Evolutionary conservation across 2,329 filamentous ascomycete genomes (phyloP), one percentile per base, ranked within the genome.

Genomic region (Pseudogymnoascus sp.): DNA sequence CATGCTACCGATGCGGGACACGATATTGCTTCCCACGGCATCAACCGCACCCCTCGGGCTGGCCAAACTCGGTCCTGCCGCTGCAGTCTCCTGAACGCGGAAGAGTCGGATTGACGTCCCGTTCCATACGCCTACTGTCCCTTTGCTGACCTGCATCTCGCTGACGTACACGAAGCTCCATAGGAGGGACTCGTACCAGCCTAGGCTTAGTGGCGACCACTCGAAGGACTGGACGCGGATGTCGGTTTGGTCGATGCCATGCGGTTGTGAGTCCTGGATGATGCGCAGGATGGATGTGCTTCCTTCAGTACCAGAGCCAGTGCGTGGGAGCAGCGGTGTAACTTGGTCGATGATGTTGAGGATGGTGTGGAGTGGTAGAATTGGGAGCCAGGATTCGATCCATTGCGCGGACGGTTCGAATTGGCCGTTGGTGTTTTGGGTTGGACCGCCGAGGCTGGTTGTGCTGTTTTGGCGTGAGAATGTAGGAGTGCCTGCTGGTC

Each of bases 361-460:
- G 58, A 91, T 87, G 0, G 92, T 96, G 75, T 97, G 93, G 1
- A 97, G 82, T 1, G 93, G 92, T 31, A 97, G 80, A 70, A 96
- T 90, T 0, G 91, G 89, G n/a, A 97, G 84, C 93, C 93, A 97
- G 62, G 85, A 89, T 69, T 97, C 92, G 67, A 97, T 90, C 93
- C 95, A 97, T 62, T 86, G 80, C 5, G 88, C 78, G 4, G 91
- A 90, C 3, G 93, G 91, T 66, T 88, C 87, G 71, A 97, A 97
- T 11, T 87, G 83, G 63, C 81, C 84, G 25, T 40, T 60, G 21
- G 21, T 18, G 25, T 28, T 41, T 40, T 41, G 35, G 9, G 35
- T 31, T 18, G 21, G 31, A 4, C 55, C 58, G 21, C 58, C 33
- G 37, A 97, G 80, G 70, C 91, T 96, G 1, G 90, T 90, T 28